Conservation (phyloP, 176 grass and related monocot genomes). For the Oryza glumipatula region DNA sequence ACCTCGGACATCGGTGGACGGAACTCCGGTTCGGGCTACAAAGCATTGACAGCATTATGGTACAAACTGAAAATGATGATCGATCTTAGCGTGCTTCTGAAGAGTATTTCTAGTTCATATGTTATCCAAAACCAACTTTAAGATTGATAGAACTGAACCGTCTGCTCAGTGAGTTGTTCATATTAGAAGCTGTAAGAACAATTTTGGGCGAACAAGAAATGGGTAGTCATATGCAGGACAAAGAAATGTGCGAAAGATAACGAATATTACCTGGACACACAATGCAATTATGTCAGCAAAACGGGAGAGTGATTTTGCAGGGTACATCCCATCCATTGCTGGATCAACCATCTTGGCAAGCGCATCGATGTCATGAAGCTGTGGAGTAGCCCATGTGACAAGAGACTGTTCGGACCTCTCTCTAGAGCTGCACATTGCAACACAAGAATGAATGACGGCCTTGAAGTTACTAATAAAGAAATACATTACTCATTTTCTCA, state of each 20-base stretch:
- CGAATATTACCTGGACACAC: constrained; percentile 80
- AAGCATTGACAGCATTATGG: constrained; percentile 9
- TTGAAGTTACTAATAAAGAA: neutral
- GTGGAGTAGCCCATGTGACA: constrained; percentile 88
- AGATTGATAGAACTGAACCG: neutral
- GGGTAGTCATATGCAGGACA: neutral
- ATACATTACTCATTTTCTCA: neutral
- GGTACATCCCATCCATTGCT: constrained; percentile 85
- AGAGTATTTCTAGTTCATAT: neutral
- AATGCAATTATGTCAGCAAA: constrained; percentile 93
- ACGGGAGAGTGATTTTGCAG: constrained; percentile 88
- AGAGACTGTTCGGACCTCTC: constrained; percentile 80
- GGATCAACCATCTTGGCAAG: constrained; percentile 96
- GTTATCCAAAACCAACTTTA: neutral
- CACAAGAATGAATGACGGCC: neutral
- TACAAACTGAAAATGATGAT: neutral
- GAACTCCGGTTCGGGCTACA: constrained; percentile 93
- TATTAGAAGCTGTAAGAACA: neutral
- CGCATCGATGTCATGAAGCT: constrained; percentile 89
- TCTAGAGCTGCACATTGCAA: constrained; percentile 60
- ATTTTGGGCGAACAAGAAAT: neutral
- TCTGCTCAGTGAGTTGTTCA: neutral
- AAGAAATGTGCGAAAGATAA: neutral
- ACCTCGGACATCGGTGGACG: constrained; percentile 95
- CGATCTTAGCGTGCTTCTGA: neutral